Evolutionary conservation across 768 basidiomycete species (phyloP).

Genomic region (Sutorius australiensis): DNA sequence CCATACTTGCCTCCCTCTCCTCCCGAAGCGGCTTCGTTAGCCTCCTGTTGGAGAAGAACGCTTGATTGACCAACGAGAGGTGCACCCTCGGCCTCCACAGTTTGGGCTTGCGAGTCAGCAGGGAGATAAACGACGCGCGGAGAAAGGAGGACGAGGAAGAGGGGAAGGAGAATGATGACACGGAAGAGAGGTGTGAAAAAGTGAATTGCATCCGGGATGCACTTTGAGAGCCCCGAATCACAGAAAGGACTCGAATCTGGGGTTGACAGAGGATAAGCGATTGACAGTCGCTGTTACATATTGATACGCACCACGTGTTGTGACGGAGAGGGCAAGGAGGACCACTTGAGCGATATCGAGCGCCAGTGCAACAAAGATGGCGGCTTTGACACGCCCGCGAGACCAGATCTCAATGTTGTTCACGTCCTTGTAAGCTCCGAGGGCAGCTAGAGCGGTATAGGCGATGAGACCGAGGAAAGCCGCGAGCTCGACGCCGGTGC

Average conservation of each 20-base stretch:
- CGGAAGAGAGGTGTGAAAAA: constrained; percentile 61
- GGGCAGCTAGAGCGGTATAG: constrained; percentile 66
- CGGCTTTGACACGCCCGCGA: constrained; percentile 51
- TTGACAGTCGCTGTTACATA: background rate
- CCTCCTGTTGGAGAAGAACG: constrained; percentile 53
- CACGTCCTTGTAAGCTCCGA: constrained; percentile 79
- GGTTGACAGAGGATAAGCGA: background rate
- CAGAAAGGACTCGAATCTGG: constrained; percentile 21
- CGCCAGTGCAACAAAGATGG: constrained; percentile 49
- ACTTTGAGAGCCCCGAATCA: constrained; percentile 22
- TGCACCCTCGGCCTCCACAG: constrained; percentile 19
- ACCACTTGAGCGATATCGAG: constrained; percentile 61
- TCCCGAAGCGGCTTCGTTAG: constrained; percentile 32
- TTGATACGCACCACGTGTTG: constrained; percentile 33
- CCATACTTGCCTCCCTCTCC: constrained; percentile 62
- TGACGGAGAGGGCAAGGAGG: constrained; percentile 42
- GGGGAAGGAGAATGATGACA: constrained; percentile 54
- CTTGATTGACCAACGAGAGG: constrained; percentile 38
- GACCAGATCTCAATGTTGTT: constrained; percentile 68
- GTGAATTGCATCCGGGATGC: constrained; percentile 42
- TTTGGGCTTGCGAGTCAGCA: constrained; percentile 17
- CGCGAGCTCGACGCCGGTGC: constrained; percentile 64
- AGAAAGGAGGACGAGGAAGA: constrained; percentile 56
- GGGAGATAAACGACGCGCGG: constrained; percentile 63
- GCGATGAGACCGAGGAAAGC: constrained; percentile 65